Evolutionary conservation across 805 yeast species (phyloP), one percentile per base, ranked within the genome.

Genomic region (Tetrapisispora arboricola): DNA sequence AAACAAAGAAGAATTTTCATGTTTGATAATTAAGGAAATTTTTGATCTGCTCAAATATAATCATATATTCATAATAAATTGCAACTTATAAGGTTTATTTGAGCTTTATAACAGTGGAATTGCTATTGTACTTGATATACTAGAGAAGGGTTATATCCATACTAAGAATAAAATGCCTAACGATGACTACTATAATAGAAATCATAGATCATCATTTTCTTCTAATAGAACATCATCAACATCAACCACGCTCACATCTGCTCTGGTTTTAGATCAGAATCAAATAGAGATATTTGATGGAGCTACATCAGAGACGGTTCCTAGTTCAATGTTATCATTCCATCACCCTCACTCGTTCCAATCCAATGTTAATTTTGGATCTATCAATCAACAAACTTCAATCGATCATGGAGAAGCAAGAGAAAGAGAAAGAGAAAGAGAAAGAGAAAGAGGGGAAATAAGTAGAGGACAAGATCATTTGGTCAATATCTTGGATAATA

Each of bases 211-310:
- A 6, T 60, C 64, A 2, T 52, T 57, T 40, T 56, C 67, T 11
- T 57, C 65, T 2, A 43, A 50, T 27, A 52, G 61, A 45, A 56
- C 67, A 3, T 52, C 57, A 3, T 60, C 67, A 0, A 50, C 63
- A 7, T 51, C 58, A 3, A 54, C 63, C 3, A 61, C 59, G 21
- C 41, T 49, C 36, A 57, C 57, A 3, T 54, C 57, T 12, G 49
- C 48, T 6, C 38, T 50, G 2, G 48, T 57, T 7, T 33, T 60
- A 3, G 84, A 80, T 40, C 84, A 76, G 37, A 80, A 80, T 56
- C 75, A 65, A 51, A 69, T 75, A 16, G 94, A 83, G 57, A 76
- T 80, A 66, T 83, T 72, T 57, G 76, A 84, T 3, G 94, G 94
- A 39, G 88, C 83, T 1, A 81, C 83, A 1, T 73, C 83, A 2